Evolutionary conservation across 805 yeast genomes (phyloP).

Genomic region (Schwanniomyces vanrijiae): DNA sequence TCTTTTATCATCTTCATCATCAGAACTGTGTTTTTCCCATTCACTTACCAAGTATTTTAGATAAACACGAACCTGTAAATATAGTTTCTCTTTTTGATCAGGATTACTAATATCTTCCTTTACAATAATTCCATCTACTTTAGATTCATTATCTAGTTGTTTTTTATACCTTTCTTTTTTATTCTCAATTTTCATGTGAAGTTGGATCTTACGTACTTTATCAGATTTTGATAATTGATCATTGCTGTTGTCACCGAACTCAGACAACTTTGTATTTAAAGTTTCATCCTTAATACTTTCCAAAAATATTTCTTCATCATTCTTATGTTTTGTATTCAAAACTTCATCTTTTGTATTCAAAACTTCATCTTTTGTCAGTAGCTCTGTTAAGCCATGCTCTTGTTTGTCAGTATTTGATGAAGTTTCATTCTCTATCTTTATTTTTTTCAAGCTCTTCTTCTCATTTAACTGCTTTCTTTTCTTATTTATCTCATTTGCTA

Average conservation of each 20-base stretch:
- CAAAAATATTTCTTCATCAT: constrained; percentile 1
- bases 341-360: neutral
- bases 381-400: neutral
- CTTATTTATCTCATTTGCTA: constrained; percentile 49
- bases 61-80: constrained; percentile 46
- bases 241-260: constrained; percentile 15
- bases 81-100: constrained; percentile 26
- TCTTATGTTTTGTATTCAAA: neutral
- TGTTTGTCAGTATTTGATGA: neutral
- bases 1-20: constrained; percentile 8
- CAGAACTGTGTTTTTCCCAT: constrained; percentile 34
- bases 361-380: no score
- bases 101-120: constrained; percentile 32
- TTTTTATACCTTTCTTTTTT: constrained; percentile 19
- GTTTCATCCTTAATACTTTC: constrained; percentile 24
- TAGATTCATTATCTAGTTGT: constrained; percentile 27
- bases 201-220: constrained; percentile 17
- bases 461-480: constrained; percentile 29
- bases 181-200: constrained; percentile 15
- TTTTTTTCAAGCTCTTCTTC: constrained; percentile 9
- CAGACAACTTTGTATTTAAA: constrained; percentile 17
- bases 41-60: constrained; percentile 42
- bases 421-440: constrained; percentile 6
- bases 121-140: constrained; percentile 11
- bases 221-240: constrained; percentile 13